Evolutionary conservation across 1,139 yeast genomes (phyloP).

Genomic region (Geotrichum macrosporum): DNA sequence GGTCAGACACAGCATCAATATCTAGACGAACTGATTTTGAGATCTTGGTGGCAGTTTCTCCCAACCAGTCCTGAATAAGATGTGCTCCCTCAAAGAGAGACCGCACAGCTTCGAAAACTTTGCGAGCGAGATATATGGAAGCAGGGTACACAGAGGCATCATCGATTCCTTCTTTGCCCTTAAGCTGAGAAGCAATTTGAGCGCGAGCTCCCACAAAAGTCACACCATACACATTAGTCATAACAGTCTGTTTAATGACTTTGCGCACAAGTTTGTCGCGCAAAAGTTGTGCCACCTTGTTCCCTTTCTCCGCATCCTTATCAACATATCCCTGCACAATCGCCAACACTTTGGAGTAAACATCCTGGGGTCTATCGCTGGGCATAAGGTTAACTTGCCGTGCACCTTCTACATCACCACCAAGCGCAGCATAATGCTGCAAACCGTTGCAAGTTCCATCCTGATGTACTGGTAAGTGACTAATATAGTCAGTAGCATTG

Average conservation of each 20-base stretch:
- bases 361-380: constrained; percentile 83
- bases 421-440: constrained; percentile 96
- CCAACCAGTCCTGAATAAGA: constrained; percentile 93
- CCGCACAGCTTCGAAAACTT: constrained; percentile 79
- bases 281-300: constrained; percentile 48
- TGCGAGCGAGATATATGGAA: constrained; percentile 67
- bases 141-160: constrained; percentile 38
- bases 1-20: constrained; percentile 32
- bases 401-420: constrained; percentile 95
- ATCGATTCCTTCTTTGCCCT: constrained; percentile 42
- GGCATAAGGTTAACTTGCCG: constrained; percentile 84
- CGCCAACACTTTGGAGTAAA: constrained; percentile 75
- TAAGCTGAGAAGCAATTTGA: constrained; percentile 56
- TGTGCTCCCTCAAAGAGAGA: constrained; percentile 91
- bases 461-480: constrained; percentile 90
- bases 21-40: constrained; percentile 74
- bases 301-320: constrained; percentile 56
- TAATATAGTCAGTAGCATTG: constrained; percentile 69
- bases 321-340: constrained; percentile 58
- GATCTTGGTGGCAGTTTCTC: constrained; percentile 75
- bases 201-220: constrained; percentile 90
- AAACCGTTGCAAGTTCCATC: constrained; percentile 98
- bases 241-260: constrained; percentile 92
- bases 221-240: constrained; percentile 98
- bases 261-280: constrained; percentile 72